These are phyloP conservation scores for Talaromyces thailandensis DNA, from an alignment of 495 filamentous ascomycete species.

Conservation along the genomic window DNA sequence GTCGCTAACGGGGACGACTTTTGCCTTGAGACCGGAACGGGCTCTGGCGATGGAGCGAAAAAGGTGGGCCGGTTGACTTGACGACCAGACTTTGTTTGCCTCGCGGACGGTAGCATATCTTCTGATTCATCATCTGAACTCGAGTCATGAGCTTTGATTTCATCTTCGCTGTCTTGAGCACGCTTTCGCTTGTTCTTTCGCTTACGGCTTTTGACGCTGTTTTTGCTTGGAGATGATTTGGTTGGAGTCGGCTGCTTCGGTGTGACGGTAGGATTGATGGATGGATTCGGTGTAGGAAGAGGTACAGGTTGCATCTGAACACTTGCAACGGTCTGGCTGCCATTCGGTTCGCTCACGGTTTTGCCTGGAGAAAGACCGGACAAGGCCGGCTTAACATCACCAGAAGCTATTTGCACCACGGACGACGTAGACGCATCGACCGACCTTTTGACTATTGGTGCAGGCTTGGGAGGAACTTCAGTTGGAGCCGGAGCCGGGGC, in stretches of 20 bases:
- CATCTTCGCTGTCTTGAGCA: conserved; percentile 29
- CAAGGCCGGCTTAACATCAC: background rate
- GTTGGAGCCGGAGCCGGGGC: background rate
- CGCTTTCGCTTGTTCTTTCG: conserved; percentile 40
- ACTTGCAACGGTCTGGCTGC: background rate
- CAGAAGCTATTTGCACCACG: background rate
- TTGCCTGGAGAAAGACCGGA: background rate
- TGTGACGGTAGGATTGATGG: background rate
- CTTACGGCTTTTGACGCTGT: conserved; percentile 2
- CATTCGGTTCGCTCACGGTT: too few relatives aligned
- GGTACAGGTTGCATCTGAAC: background rate
- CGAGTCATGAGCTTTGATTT: conserved; percentile 35
- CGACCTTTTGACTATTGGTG: background rate
- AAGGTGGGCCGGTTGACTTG: conserved; percentile 63
- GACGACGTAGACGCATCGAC: background rate
- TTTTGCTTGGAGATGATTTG: conserved; percentile 4
- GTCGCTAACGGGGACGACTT: conserved; percentile 28
- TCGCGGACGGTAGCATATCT: conserved; percentile 44
- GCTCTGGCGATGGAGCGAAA: conserved; percentile 53
- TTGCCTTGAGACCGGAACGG: conserved; percentile 27
- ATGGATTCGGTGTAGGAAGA: background rate
- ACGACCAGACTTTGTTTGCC: conserved; percentile 75
- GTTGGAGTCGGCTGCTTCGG: conserved; percentile 1
- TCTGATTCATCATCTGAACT: conserved; percentile 37
- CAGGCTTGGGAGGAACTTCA: conserved; percentile 3